Evolutionary conservation across 2,329 filamentous ascomycete genomes (phyloP).

Genomic region (Neocatenulostroma microsporum): DNA sequence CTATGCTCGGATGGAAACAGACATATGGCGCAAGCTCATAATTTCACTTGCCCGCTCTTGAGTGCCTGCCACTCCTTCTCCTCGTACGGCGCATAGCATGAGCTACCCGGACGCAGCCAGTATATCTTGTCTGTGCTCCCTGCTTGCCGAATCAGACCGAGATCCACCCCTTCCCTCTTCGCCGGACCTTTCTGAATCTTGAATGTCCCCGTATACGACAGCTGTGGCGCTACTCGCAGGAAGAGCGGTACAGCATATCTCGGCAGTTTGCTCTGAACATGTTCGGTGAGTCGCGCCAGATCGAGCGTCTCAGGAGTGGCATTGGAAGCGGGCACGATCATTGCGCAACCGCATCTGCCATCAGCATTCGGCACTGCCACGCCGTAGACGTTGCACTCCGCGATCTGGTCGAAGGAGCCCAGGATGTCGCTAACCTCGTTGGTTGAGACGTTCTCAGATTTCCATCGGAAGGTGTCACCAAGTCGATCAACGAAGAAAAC

Average conservation of each 20-base stretch:
- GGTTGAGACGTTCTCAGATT: conserved; percentile 46
- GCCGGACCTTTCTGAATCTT: conserved; percentile 77
- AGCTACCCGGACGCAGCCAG: conserved; percentile 56
- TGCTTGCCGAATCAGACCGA: conserved; percentile 45
- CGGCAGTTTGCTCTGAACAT: conserved; percentile 54
- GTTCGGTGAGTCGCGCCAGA: conserved; percentile 54
- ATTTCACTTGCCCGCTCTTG: conserved; percentile 60
- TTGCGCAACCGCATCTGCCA: conserved; percentile 73
- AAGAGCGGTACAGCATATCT: conserved; percentile 71
- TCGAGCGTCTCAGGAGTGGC: conserved; percentile 41
- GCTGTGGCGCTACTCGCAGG: conserved; percentile 55
- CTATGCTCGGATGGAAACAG: too few species aligned
- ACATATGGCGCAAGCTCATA: too few species aligned
- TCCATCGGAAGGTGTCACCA: conserved; percentile 71
- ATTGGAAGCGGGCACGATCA: conserved; percentile 49
- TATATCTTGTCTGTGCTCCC: conserved; percentile 45
- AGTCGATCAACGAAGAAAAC: conserved; percentile 75
- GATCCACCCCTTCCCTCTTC: conserved; percentile 64
- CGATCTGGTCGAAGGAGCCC: conserved; percentile 56
- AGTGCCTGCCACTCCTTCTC: conserved; percentile 61
- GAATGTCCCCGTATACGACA: conserved; percentile 70
- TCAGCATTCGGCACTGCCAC: conserved; percentile 73
- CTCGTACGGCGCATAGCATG: conserved; percentile 57
- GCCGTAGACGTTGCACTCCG: conserved; percentile 79
- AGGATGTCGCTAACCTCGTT: conserved; percentile 66